Base-by-base conservation (phyloP, 2,329 filamentous ascomycete species). In the Cordyceps sp. region DNA sequence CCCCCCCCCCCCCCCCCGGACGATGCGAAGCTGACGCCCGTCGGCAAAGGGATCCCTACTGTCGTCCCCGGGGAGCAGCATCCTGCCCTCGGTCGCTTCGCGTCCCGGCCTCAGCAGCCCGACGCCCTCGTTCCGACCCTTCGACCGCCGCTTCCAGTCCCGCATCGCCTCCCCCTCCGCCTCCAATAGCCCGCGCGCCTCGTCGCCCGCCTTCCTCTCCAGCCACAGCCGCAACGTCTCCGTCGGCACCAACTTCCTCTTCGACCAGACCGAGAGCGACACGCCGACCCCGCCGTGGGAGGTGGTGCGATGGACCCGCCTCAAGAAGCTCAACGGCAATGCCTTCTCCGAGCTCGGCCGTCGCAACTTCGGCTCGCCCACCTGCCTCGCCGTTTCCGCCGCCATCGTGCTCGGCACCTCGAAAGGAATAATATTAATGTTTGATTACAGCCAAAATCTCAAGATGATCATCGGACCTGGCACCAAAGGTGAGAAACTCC, bases 361-460 rank as follows among this genome's bases (percentile, higher is more conserved):
- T 57, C 78, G 90, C 38, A 94, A 82, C 53, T 96, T 94, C 61
- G 92, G 90, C 19, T 69, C 76, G 26, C 85, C 88, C 17, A 94
- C 88, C 0, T 94, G 85, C 57, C 67, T 96, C 45, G 77, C 78
- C 26, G 79, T 94, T 30, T 86, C 88, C 39, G 81, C 86, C 3
- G 75, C 77, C 8, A 92, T 98, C 44, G 82, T 86, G 12, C 58
- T 98, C 33, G 90, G 90, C 18, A 98, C 92, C 1, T 82, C 84
- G 4, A 96, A 93, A 54, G 90, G 92, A 33, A 77, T 94, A 53
- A 80, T 96, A 35, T 62, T 98, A 49, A 75, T 96, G 37, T 98
- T 98, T 59, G 92, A 98, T 59, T 96, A 94, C 54, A 84, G 92
- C 52, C 90, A 98, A 56, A 90, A 81, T 43, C 61, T 96, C 35